Conservation (phyloP, 352 stramenopile genomes). For the Pythium graminicola region DNA sequence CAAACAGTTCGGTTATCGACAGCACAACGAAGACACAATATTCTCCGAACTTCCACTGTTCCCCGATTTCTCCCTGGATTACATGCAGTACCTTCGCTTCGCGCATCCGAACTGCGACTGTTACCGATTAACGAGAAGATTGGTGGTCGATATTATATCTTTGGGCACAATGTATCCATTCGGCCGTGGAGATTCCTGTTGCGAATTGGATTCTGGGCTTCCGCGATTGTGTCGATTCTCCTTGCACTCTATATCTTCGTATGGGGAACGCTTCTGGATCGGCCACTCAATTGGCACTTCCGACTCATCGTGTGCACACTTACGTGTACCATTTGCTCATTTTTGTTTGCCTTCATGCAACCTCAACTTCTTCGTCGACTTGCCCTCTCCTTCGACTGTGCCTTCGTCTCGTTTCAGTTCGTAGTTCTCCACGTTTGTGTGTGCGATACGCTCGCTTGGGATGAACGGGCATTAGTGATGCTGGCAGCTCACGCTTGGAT, state of each 20-base stretch:
- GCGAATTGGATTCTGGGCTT: neutral
- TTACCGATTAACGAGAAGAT: neutral
- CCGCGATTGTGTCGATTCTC: neutral
- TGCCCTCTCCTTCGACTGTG: conserved; percentile 28
- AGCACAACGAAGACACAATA: neutral
- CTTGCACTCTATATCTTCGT: neutral
- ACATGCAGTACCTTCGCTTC: neutral
- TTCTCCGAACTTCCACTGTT: neutral
- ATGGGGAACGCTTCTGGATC: neutral
- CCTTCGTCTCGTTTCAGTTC: conserved; percentile 28
- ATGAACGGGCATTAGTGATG: conserved; percentile 10
- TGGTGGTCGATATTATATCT: neutral
- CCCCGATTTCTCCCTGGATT: neutral
- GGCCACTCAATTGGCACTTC: neutral
- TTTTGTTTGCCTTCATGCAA: conserved; percentile 11
- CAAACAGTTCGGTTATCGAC: neutral
- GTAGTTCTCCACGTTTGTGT: conserved; percentile 17
- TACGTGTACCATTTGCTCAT: neutral
- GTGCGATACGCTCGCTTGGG: conserved; percentile 26
- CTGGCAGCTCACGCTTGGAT: conserved; percentile 18
- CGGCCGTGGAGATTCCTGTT: neutral
- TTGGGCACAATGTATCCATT: neutral
- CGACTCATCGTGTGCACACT: neutral
- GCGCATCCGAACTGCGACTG: neutral
- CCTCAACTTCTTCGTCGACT: conserved; percentile 17